Base-by-base conservation (phyloP, 139 green algal genomes). In the Tetradesmus obliquus region DNA sequence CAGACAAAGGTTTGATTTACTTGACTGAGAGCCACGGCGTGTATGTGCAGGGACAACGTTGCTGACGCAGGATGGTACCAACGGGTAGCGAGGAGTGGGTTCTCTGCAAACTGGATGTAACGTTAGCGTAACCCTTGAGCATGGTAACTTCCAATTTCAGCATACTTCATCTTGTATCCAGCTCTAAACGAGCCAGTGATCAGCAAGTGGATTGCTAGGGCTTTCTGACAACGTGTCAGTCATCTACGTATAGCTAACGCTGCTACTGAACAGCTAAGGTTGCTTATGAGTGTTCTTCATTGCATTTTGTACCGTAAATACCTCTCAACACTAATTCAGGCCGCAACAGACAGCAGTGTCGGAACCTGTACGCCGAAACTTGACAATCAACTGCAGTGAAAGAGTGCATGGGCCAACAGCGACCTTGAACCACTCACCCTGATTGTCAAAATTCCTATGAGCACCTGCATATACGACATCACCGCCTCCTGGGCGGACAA, bases 381-480 rank as follows among this genome's bases (percentile, higher is more conserved):
- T 76, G 15, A 17, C n/a, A 12, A 4, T 71, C 8, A 20, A 19
- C 60, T 20, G 9, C 8, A 15, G 10, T 4, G 8, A 71, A 71
- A 12, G 60, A 10, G 60, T 71, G 60, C 60, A 71, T 71, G 60
- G 32, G 32, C 32, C 32, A 45, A 45, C 32, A 71, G 19, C 60
- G 60, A 81, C 2, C 72, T 81, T 51, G 45, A 79, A 20, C 20
- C 72, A 9, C 51, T 6, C 8, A 12, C 19, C 20, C 13, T 53
- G 2, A 20, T 71, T 15, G 3, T 71, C 2, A 10, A 71, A 71
- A 0, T 2, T 3, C 7, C 3, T 22, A 87, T 87, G 82, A 87
- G 82, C 82, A 71, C 22, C 55, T 91, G 87, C 55, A 79, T 86
- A n/a, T 92, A 93, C 60, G 87, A 93, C 51, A 72, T 87, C 32